Percentiles rank a stretch among this genome's conserved stretches.
Conservation (phyloP, 2,329 filamentous ascomycete species). For the Tolypocladium pustulatum region DNA sequence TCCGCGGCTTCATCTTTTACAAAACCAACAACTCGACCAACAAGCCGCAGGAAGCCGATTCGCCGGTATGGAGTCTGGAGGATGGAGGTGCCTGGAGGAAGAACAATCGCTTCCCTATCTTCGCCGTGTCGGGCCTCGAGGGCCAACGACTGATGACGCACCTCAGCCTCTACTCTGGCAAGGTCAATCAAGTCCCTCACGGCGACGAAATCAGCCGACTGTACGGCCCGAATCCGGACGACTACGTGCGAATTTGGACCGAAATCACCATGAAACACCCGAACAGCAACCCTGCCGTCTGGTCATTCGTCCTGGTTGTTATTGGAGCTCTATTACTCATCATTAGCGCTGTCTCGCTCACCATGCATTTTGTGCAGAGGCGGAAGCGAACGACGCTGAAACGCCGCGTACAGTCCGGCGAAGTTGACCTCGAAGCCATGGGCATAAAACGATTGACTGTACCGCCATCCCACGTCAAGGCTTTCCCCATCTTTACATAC, state of each 20-base stretch:
- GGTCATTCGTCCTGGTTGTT: conserved; percentile 68
- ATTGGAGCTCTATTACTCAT: conserved; percentile 60
- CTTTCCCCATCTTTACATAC: conserved; percentile 73
- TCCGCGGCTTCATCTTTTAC: conserved; percentile 56
- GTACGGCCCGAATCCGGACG: conserved; percentile 43
- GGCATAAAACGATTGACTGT: conserved; percentile 77
- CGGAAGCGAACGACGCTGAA: conserved; percentile 57
- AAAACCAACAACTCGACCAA: conserved; percentile 42
- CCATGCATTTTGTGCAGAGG: conserved; percentile 70
- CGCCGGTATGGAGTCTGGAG: conserved; percentile 58
- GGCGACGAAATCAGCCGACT: conserved; percentile 43
- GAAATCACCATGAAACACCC: conserved; percentile 37
- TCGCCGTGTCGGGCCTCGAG: conserved; percentile 60
- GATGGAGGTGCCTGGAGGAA: conserved; percentile 63
- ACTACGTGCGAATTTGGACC: conserved; percentile 52
- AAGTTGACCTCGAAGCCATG: conserved; percentile 77
- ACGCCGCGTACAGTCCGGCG: conserved; percentile 61
- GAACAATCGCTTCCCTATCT: conserved; percentile 67
- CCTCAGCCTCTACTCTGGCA: conserved; percentile 67
- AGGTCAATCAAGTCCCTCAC: conserved; percentile 51
- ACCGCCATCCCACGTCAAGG: conserved; percentile 57
- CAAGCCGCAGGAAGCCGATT: conserved; percentile 55
- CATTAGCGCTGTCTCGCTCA: conserved; percentile 53
- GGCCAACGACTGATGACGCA: conserved; percentile 61
- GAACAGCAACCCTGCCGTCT: conserved; percentile 57